These are phyloP conservation scores for Microglena sp. DNA, from an alignment of 139 green algal genomes.

Conservation along the genomic window DNA sequence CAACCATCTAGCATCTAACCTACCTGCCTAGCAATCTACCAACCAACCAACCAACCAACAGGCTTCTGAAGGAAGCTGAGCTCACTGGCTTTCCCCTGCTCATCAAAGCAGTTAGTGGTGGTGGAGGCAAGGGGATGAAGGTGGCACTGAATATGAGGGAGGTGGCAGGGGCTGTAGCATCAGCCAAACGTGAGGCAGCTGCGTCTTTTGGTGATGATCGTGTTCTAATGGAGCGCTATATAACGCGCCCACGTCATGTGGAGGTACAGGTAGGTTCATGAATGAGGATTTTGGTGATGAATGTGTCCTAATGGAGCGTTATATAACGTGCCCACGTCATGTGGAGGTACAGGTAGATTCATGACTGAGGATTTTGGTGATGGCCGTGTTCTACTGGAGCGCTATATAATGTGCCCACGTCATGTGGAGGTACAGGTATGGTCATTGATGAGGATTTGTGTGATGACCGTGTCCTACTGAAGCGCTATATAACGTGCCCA, in stretches of 20 bases:
- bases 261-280: constrained; percentile 60
- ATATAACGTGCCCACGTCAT: neutral
- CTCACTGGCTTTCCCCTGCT: constrained; percentile 71
- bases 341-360: neutral
- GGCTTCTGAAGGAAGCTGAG: constrained; percentile 39
- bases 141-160: constrained; percentile 34
- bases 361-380: constrained; percentile 21
- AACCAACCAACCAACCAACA: too few relatives aligned
- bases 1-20: too few relatives aligned
- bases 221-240: constrained; percentile 76
- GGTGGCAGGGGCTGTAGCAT: constrained; percentile 21
- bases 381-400: constrained; percentile 69
- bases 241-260: constrained; percentile 64
- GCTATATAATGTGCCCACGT: constrained; percentile 24
- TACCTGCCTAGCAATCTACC: too few relatives aligned
- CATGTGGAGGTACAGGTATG: neutral
- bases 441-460: neutral
- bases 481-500: neutral
- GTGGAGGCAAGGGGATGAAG: constrained; percentile 90
- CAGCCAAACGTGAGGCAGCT: constrained; percentile 58
- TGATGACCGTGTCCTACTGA: too few relatives aligned
- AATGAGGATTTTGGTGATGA: neutral
- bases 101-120: constrained; percentile 74
- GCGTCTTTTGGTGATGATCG: constrained; percentile 66
- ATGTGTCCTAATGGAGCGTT: neutral